Conservation (phyloP, 192 early-diverging fungal species). For the Podila epicladia region DNA sequence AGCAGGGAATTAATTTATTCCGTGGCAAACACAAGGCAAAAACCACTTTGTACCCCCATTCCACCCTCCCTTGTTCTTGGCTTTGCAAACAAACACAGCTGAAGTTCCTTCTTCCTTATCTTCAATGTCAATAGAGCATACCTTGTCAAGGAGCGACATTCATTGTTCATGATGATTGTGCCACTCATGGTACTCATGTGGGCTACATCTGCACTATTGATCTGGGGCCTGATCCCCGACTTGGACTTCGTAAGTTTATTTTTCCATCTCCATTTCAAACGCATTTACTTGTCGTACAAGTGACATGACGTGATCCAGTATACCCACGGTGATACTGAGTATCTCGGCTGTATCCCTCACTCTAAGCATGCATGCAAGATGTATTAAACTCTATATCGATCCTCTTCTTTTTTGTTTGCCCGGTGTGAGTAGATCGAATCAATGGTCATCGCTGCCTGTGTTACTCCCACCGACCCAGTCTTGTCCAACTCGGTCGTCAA, state of each 20-base stretch:
- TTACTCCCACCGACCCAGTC: conserved; percentile 94
- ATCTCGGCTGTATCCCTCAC: no score
- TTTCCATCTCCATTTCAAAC: not conserved
- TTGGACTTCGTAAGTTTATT: conserved; percentile 61
- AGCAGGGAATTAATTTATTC: no score
- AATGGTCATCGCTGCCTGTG: conserved; percentile 82
- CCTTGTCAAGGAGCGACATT: conserved; percentile 68
- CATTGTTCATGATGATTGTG: conserved; percentile 74
- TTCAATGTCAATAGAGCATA: conserved; percentile 56
- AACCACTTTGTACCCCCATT: no score
- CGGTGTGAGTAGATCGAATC: conserved; percentile 64
- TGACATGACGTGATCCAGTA: no score
- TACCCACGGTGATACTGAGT: no score
- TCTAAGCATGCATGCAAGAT: no score
- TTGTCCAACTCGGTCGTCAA: conserved; percentile 94
- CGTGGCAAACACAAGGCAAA: no score
- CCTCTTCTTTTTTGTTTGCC: not conserved
- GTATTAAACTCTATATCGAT: conserved; percentile 4
- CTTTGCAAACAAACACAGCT: not conserved
- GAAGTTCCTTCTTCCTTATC: not conserved
- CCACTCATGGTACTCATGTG: conserved; percentile 89
- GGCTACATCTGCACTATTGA: conserved; percentile 70
- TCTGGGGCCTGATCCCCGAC: conserved; percentile 67
- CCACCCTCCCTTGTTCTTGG: no score
- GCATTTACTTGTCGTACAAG: not conserved